phyloP scores from a whole-genome alignment of 202 grass and related monocot species.

The Panicum hallii region DNA sequence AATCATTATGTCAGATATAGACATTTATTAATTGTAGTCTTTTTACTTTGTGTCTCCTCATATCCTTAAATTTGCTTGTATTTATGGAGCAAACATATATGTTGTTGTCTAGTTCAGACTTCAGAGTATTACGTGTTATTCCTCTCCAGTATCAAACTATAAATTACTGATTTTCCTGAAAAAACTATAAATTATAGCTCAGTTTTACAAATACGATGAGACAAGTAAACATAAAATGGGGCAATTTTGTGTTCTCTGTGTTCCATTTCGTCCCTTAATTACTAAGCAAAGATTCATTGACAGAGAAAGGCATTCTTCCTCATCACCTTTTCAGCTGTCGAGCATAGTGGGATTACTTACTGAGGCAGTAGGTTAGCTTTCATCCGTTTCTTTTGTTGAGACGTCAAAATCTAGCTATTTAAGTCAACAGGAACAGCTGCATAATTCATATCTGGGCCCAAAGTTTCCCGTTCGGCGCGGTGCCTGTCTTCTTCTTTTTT shows the following conservation, averaged over 20 bases:
- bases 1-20: not conserved
- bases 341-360: not conserved
- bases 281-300: not conserved
- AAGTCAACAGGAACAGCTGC: slow-evolving; percentile 38
- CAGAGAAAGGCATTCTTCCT: not conserved
- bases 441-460: slow-evolving; percentile 13
- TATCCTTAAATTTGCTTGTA: too few species aligned
- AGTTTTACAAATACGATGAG: not conserved
- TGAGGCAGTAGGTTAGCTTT: not conserved
- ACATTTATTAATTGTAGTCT: not conserved
- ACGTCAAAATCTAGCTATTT: slow-evolving; percentile 44
- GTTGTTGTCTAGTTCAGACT: not conserved
- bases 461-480: not conserved
- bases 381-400: slow-evolving; percentile 42
- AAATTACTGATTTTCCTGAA: not conserved
- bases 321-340: slow-evolving; percentile 8
- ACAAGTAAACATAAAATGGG: not conserved
- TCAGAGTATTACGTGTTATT: not conserved
- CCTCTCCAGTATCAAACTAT: not conserved
- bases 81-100: not conserved
- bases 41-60: not conserved
- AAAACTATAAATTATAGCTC: not conserved
- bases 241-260: not conserved
- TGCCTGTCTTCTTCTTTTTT: not conserved
- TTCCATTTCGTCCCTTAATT: not conserved